Base-by-base conservation (phyloP, 495 filamentous ascomycete species). In the Neurospora sp. region DNA sequence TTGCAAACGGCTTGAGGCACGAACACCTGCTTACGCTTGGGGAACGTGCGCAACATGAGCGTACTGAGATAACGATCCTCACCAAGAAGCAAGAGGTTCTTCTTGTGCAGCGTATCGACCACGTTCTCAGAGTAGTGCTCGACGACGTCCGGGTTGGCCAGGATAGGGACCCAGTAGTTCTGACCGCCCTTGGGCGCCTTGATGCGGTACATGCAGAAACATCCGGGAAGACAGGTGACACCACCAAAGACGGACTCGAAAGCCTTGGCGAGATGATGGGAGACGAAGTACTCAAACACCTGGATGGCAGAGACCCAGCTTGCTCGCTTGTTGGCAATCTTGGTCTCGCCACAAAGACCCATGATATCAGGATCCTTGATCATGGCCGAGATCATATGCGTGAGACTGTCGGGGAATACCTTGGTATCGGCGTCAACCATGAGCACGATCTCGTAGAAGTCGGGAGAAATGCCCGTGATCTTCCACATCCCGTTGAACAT, bases 131-230 rank as follows among this genome's bases (percentile, higher is more conserved):
- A 98, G 80, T 99, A 99, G 81, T 98, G 96, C 82, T 98, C 96
- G 69, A 99, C 96, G 37, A 99, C 92, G 78, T 99, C 96, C 20
- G 96, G 96, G 80, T 98, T 99, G 73, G 96, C 96, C 69, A 99
- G 88, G 77, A 99, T 98, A 18, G 96, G 96, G 10, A 99, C 96
- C 96, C 96, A 99, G 83, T 97, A 98, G 82, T 98, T 98, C 81
- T 98, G 93, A 18, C 92, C 96, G 41, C 96, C 96, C 84, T 99
- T 99, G 68, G 96, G 96, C 3, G 96, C 92, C 82, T 99, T 99
- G 88, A 99, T 97, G 75, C 96, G 92, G 83, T 99, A 99, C 96
- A 99, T 99, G 86, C 94, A 97, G 90, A 99, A 99, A 86, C 96
- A 99, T 68, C 96, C 96, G 4, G 96, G 96, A 37, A 99, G 86